These are phyloP conservation scores for Haplosporangium sp. DNA, from an alignment of 371 early-diverging fungal genomes.

Conservation along the genomic window DNA sequence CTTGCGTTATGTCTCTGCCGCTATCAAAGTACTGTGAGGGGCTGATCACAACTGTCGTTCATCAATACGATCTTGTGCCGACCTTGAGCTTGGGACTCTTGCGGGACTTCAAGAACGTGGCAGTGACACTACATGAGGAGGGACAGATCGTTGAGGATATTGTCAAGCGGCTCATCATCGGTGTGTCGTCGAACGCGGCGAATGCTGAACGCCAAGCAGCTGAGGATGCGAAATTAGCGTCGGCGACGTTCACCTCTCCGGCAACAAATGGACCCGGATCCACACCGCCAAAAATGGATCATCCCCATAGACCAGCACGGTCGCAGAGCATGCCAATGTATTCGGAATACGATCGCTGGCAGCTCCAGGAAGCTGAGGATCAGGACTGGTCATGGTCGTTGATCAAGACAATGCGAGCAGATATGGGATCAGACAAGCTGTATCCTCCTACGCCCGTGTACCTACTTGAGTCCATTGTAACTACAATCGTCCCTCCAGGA, in stretches of 20 bases:
- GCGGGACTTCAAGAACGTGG: constrained; percentile 80
- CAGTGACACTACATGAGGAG: constrained; percentile 74
- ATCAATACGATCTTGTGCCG: constrained; percentile 79
- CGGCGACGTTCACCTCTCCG: constrained; percentile 17
- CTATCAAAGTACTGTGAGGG: constrained; percentile 76
- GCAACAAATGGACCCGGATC: constrained; percentile 1
- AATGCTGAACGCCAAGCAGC: constrained; percentile 35
- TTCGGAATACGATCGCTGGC: constrained; percentile 43
- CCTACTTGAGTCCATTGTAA: constrained; percentile 62
- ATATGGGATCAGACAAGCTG: constrained; percentile 82
- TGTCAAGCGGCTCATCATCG: constrained; percentile 66
- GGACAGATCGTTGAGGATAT: constrained; percentile 77
- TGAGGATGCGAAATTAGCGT: constrained; percentile 22
- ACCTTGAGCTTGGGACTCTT: constrained; percentile 78
- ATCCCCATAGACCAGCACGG: constrained; percentile 15
- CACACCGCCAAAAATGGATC: constrained; percentile 17
- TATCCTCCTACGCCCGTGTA: constrained; percentile 83
- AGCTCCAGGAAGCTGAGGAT: constrained; percentile 58
- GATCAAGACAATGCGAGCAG: constrained; percentile 83
- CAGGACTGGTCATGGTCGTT: constrained; percentile 86
- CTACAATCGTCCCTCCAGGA: constrained; percentile 52
- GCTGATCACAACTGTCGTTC: constrained; percentile 79
- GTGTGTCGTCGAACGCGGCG: constrained; percentile 52
- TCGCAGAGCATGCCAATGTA: constrained; percentile 50
- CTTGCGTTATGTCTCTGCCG: constrained; percentile 75